Evolutionary conservation across 331 rosid species (phyloP).

Genomic region (Spiraea crenata): DNA sequence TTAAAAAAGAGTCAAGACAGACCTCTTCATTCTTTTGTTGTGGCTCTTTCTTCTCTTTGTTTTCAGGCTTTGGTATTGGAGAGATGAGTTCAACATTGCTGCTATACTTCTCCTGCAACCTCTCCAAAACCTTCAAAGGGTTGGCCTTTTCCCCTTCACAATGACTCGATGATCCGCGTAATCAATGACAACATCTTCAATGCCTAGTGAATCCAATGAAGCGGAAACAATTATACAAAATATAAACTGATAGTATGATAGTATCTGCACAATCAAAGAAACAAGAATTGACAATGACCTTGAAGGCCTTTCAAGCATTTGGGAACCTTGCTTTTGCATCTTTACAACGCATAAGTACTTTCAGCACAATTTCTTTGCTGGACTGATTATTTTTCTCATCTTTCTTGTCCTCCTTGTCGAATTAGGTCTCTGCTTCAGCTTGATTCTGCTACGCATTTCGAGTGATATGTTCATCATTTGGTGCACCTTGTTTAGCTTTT

Average conservation of each 20-base stretch:
- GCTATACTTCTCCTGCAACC: slow-evolving; percentile 23
- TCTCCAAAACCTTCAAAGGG: slow-evolving; percentile 29
- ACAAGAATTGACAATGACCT: slow-evolving; percentile 35
- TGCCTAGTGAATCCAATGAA: slow-evolving; percentile 11
- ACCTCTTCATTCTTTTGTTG: slow-evolving; percentile 41
- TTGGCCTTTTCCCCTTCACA: slow-evolving; percentile 21
- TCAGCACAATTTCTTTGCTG: slow-evolving; percentile 44
- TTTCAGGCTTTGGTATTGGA: slow-evolving; percentile 24
- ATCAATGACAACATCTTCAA: slow-evolving; percentile 27
- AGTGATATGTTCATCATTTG: background rate
- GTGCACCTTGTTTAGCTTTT: background rate
- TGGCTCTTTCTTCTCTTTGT: slow-evolving; percentile 19
- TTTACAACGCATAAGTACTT: slow-evolving; percentile 67
- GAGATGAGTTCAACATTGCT: slow-evolving; percentile 44
- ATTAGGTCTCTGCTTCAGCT: background rate
- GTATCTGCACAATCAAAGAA: background rate
- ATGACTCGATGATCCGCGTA: slow-evolving; percentile 15
- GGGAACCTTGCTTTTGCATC: slow-evolving; percentile 53
- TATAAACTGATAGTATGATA: background rate
- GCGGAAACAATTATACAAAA: background rate
- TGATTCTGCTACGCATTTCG: background rate
- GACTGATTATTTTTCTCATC: background rate
- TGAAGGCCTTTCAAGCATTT: slow-evolving; percentile 51
- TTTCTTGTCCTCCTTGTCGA: background rate
- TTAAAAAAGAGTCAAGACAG: background rate